Evolutionary conservation across 208 protist genomes (phyloP).

Genomic region (Leishmania arabica): DNA sequence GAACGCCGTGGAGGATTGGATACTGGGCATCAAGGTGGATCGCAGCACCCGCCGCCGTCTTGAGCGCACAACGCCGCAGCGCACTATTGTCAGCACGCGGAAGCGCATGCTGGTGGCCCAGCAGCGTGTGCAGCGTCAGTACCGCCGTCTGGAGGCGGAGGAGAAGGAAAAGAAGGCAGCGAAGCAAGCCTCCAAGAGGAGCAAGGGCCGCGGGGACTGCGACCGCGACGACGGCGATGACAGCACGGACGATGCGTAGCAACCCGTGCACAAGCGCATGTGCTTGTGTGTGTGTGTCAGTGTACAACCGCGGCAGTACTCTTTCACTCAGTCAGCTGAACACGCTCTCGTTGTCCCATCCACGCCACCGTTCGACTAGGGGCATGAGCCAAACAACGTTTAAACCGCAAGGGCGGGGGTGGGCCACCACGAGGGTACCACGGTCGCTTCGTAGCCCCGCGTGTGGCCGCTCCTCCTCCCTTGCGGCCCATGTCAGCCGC

Average conservation of each 20-base stretch:
- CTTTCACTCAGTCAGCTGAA: background rate
- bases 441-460: background rate
- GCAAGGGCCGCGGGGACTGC: conserved; percentile 8
- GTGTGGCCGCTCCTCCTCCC: background rate
- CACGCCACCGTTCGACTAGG: background rate
- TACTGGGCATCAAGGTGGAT: conserved; percentile 90
- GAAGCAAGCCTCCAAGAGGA: conserved; percentile 10
- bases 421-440: background rate
- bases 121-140: conserved; percentile 71
- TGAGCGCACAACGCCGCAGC: conserved; percentile 74
- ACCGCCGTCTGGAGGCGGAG: conserved; percentile 67
- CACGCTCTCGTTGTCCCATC: background rate
- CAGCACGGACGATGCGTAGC: background rate
- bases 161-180: conserved; percentile 30
- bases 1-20: conserved; percentile 95
- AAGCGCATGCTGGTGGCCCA: conserved; percentile 85
- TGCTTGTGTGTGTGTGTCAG: conserved; percentile 9
- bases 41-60: conserved; percentile 57
- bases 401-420: background rate
- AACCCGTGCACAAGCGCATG: background rate
- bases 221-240: conserved; percentile 8
- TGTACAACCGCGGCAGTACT: background rate
- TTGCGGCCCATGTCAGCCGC: background rate
- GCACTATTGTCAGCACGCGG: conserved; percentile 84
- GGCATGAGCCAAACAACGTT: background rate